Conservation (phyloP, 192 early-diverging fungal species). For the Kappamyces sp. region DNA sequence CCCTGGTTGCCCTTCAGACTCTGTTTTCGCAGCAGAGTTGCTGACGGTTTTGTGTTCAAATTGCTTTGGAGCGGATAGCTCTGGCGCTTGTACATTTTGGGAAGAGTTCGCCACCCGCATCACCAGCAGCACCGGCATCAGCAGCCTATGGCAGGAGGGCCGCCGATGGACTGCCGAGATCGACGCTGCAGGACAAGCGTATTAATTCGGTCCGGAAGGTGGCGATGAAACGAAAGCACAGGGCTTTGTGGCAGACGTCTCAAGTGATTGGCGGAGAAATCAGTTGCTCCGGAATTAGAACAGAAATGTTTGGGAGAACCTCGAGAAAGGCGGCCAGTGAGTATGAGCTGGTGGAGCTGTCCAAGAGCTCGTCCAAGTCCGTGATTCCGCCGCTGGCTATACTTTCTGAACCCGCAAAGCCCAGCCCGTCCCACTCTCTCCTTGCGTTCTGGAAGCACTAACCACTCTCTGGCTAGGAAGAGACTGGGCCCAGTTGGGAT, state of each 20-base stretch:
- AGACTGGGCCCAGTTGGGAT: no score
- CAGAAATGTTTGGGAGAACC: conserved; percentile 2
- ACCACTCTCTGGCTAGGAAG: no score
- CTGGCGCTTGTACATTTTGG: conserved; percentile 1
- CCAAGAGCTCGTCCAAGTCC: not conserved
- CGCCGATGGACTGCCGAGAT: not conserved
- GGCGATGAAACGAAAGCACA: conserved; percentile 1
- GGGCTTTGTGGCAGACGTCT: conserved; percentile 1
- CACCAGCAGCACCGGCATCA: not conserved
- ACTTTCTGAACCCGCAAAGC: not conserved
- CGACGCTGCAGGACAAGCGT: not conserved
- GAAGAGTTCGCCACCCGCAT: not conserved
- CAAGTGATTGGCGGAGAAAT: not conserved
- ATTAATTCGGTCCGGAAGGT: not conserved
- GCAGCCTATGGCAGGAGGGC: not conserved
- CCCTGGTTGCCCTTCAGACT: conserved; percentile 2
- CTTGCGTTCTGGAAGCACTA: no score
- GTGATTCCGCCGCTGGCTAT: conserved; percentile 1
- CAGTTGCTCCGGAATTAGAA: not conserved
- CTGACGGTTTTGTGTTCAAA: not conserved
- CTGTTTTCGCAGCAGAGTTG: not conserved
- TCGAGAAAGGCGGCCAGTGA: not conserved
- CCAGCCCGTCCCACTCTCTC: no score
- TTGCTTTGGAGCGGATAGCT: not conserved
- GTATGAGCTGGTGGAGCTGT: conserved; percentile 1